Conservation (phyloP, 73 alveolate genomes). For the Tetrahymena borealis region DNA sequence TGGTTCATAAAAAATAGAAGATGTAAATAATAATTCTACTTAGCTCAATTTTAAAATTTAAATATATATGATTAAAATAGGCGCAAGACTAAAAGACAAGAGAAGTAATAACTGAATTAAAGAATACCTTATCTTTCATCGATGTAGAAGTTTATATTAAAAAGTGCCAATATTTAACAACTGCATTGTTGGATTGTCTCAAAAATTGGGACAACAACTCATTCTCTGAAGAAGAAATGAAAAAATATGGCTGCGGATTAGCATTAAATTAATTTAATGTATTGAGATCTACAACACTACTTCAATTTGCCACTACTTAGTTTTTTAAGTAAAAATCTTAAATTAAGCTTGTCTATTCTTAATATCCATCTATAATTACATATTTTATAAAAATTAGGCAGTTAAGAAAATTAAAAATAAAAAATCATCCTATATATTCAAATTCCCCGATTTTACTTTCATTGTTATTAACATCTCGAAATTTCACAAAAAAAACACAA, state of each 20-base stretch:
- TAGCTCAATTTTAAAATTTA: no score
- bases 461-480: background rate
- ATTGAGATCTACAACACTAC: background rate
- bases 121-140: background rate
- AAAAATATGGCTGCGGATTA: background rate
- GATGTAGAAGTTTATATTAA: background rate
- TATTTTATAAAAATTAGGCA: background rate
- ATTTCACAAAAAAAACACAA: background rate
- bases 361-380: background rate
- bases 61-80: background rate
- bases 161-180: background rate
- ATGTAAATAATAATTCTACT: background rate
- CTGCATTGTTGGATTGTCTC: background rate
- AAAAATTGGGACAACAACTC: background rate
- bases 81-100: background rate
- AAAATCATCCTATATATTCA: background rate
- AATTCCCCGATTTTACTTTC: background rate
- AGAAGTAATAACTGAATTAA: background rate
- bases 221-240: background rate
- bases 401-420: background rate
- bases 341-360: background rate
- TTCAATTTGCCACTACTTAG: background rate
- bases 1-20: background rate
- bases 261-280: background rate
- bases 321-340: background rate